Base-by-base conservation (phyloP, 2,329 filamentous ascomycete genomes). In the Aspergillus sp. region DNA sequence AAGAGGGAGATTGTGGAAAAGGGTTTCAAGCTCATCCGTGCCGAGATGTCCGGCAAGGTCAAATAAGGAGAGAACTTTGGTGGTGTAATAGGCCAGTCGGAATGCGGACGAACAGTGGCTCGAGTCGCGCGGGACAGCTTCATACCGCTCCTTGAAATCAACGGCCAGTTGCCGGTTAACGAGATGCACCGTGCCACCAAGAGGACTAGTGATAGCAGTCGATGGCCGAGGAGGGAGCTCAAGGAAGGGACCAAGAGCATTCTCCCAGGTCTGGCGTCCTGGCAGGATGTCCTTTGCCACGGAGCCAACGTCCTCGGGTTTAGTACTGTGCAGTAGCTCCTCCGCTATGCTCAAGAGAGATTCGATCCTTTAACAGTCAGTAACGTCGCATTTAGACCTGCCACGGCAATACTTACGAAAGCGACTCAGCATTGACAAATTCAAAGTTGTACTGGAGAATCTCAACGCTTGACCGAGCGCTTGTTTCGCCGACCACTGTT, bases 51-150 rank as follows among this genome's bases (percentile, higher is more conserved):
- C 65, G 12, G 76, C 63, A 3, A 78, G 54, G 20, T 78, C 72
- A 2, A 74, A 74, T 1, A 72, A 73, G 18, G 77, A 75, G 32
- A 92, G 71, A 0, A 95, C 71, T 52, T 82, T 82, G 6, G 82
- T 80, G 0, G 86, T 84, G 71, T 92, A 96, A 52, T 89, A 81
- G 1, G 89, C 86, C 78, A 96, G 90, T 57, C 94, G 84, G 14
- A 91, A 85, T 1, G 91, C 86, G 56, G 90, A 80, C 2, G 91
- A 91, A 32, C 87, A 85, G 0, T 90, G 90, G 63, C 85, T 84
- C 4, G 83, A 79, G 70, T 96, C 92, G 49, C 88, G 81, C 32
- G 78, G 71, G 16, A 83, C 73, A 62, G 24, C 75, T 49, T 67
- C 68, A 58, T 65, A 62, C 6, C 67, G 63, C 61, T 50, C 60